phyloP scores from a whole-genome alignment of 176 grass and related monocot species.

The Miscanthus lutarioriparius region DNA sequence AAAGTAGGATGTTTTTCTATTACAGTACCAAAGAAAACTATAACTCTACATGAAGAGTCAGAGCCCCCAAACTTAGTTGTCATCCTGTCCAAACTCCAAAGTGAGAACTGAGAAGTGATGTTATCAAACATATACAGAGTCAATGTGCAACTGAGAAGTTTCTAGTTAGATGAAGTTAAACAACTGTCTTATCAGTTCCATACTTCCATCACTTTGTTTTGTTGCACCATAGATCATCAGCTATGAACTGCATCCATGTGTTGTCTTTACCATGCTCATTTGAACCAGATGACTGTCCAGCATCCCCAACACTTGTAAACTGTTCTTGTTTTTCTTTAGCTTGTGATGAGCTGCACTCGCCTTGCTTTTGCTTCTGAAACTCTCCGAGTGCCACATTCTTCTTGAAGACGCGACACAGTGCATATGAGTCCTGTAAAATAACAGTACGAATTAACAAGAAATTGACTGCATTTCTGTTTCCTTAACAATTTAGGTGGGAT shows the following conservation, averaged over 20 bases:
- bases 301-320: constrained; percentile 20
- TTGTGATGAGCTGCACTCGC: constrained; percentile 61
- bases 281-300: constrained; percentile 56
- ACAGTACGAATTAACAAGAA: constrained; percentile 23
- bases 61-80: constrained; percentile 36
- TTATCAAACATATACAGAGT: constrained; percentile 45
- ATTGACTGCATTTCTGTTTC: background rate
- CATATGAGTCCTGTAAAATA: constrained; percentile 74
- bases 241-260: constrained; percentile 99
- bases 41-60: constrained; percentile 44
- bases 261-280: constrained; percentile 88
- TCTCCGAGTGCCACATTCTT: constrained; percentile 69
- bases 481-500: constrained; percentile 4
- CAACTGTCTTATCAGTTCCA: constrained; percentile 10
- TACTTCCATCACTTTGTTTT: constrained; percentile 52
- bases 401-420: constrained; percentile 97
- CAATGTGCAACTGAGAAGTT: constrained; percentile 22
- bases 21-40: constrained; percentile 31
- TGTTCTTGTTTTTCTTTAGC: constrained; percentile 57
- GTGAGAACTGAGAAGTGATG: constrained; percentile 20
- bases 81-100: constrained; percentile 35
- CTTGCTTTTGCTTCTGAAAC: constrained; percentile 59
- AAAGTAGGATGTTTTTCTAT: constrained; percentile 26
- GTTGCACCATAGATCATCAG: constrained; percentile 78
- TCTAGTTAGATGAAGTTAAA: constrained; percentile 47